phyloP scores from a whole-genome alignment of 2,329 filamentous ascomycete species.

The Nothophaeocryptopus gaeumannii region DNA sequence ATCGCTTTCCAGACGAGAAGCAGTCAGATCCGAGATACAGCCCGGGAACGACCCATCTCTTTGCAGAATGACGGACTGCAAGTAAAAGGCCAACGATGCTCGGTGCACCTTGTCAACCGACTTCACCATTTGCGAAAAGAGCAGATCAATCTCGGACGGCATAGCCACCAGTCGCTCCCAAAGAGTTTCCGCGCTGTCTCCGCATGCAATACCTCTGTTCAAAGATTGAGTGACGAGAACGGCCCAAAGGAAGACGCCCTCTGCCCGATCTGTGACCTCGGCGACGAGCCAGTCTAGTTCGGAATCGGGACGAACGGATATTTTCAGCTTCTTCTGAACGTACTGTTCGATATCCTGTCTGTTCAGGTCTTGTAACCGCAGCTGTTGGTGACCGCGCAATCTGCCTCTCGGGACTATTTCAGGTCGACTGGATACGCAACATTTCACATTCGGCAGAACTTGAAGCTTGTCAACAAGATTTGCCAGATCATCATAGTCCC shows the following conservation, averaged over 20 bases:
- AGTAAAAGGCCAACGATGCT: not conserved
- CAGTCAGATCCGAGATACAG: too few species aligned
- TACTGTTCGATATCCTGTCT: not conserved
- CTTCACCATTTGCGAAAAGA: not conserved
- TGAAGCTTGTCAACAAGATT: not conserved
- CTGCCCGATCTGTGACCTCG: constrained; percentile 5
- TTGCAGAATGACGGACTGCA: not conserved
- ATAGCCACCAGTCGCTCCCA: not conserved
- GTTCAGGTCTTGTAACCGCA: not conserved
- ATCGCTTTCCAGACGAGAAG: too few species aligned
- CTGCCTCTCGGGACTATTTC: not conserved
- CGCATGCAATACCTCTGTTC: constrained; percentile 3
- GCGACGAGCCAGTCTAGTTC: not conserved
- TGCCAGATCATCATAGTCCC: constrained; percentile 8
- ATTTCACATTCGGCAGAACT: not conserved
- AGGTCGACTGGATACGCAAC: constrained; percentile 1
- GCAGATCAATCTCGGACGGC: not conserved
- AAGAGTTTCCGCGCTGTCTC: constrained; percentile 5
- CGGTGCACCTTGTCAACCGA: not conserved
- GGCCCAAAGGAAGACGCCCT: constrained; percentile 18
- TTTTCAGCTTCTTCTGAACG: not conserved
- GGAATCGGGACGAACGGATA: not conserved
- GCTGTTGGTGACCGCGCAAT: not conserved
- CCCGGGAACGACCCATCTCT: too few species aligned
- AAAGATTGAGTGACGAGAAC: constrained; percentile 8